A percentile compares a stretch with the other conserved stretches of the same genome.
Conservation (phyloP, 2,329 filamentous ascomycete genomes). For the Amesomyces nigricolor region DNA sequence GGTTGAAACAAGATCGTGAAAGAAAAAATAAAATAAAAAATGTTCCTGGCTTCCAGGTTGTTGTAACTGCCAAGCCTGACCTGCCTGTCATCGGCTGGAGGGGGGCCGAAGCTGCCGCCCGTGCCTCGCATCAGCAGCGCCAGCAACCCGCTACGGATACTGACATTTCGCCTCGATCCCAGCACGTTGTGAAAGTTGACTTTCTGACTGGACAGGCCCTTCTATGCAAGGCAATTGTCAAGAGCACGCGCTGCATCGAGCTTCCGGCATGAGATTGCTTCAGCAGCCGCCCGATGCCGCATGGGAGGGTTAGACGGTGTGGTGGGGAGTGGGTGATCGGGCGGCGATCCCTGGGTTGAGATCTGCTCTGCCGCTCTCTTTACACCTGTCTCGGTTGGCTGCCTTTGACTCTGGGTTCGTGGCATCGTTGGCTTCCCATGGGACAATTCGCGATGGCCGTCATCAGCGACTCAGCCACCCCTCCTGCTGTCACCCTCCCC, state of each 20-base stretch:
- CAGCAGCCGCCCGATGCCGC: not conserved
- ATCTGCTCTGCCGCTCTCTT: not conserved
- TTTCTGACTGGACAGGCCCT: slow-evolving; percentile 17
- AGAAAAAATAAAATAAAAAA: slow-evolving; percentile 1
- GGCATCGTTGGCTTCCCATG: not conserved
- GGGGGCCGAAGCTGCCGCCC: not conserved
- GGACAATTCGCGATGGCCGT: not conserved
- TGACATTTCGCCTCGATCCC: not conserved
- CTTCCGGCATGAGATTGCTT: not conserved
- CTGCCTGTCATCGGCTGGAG: slow-evolving; percentile 1
- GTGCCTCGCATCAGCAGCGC: slow-evolving; percentile 2
- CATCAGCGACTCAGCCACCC: not conserved
- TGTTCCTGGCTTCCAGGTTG: not conserved
- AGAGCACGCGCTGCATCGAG: no score
- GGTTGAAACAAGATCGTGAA: slow-evolving; percentile 11
- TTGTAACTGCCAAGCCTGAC: slow-evolving; percentile 1
- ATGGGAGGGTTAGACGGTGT: not conserved
- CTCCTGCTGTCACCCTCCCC: not conserved
- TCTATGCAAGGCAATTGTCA: not conserved
- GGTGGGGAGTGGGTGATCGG: not conserved
- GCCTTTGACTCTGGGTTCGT: no score
- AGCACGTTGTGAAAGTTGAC: slow-evolving; percentile 17
- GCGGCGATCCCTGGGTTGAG: not conserved
- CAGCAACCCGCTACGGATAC: not conserved
- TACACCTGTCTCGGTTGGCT: not conserved